A percentile compares a stretch with the other conserved stretches of the same genome.
Conservation (phyloP, 129 eudicot species). For the Artemisia tridentata region DNA sequence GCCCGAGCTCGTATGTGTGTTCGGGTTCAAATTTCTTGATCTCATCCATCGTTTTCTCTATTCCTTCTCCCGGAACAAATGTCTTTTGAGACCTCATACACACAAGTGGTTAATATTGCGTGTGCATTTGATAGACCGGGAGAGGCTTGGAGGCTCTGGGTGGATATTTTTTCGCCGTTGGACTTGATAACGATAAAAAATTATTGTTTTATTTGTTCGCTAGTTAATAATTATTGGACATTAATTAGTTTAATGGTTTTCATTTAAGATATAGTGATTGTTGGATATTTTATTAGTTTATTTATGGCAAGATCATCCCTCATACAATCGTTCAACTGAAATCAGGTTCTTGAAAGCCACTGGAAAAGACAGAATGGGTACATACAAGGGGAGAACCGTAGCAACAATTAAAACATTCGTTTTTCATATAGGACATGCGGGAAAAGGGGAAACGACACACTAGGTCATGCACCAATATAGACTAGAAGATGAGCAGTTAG, state of each 20-base stretch:
- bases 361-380: constrained; percentile 57
- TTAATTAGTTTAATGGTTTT: not conserved
- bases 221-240: constrained; percentile 19
- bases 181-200: constrained; percentile 49
- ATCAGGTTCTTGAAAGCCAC: constrained; percentile 88
- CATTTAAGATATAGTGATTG: not conserved
- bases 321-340: constrained; percentile 59
- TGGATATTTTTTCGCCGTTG: constrained; percentile 64
- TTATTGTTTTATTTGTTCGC: constrained; percentile 10
- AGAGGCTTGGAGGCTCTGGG: constrained; percentile 50
- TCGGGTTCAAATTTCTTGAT: too few relatives aligned
- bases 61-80: constrained; percentile 38
- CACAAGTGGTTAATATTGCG: constrained; percentile 44
- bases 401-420: constrained; percentile 68
- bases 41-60: too few relatives aligned
- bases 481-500: constrained; percentile 45
- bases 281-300: constrained; percentile 31
- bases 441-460: constrained; percentile 62
- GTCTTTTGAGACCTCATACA: constrained; percentile 63
- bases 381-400: constrained; percentile 39
- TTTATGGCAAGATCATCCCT: constrained; percentile 44
- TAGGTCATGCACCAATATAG: constrained; percentile 81
- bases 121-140: constrained; percentile 62
- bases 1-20: too few relatives aligned
- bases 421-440: constrained; percentile 61